Conservation (phyloP, 2,329 filamentous ascomycete species). For the Colletotrichum nymphaeae region DNA sequence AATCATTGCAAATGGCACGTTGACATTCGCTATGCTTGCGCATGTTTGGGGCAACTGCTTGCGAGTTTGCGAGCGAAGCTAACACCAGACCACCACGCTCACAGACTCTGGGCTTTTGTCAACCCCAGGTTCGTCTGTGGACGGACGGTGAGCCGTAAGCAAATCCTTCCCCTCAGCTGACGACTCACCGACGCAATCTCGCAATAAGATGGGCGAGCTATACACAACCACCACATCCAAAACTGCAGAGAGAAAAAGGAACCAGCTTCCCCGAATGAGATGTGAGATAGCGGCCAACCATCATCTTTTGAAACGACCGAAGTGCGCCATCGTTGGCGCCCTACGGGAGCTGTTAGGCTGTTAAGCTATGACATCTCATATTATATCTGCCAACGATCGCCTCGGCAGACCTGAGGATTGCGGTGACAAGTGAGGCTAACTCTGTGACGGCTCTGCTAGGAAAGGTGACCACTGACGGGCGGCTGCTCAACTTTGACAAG, state of each 20-base stretch:
- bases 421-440: neutral
- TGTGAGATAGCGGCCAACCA: neutral
- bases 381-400: neutral
- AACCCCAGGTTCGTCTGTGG: neutral
- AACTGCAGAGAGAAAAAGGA: neutral
- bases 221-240: neutral
- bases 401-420: neutral
- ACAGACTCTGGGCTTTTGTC: neutral
- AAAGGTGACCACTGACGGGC: neutral
- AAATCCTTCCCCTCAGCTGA: neutral
- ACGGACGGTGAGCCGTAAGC: neutral
- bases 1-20: neutral
- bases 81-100: neutral
- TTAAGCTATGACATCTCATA: conserved; percentile 13
- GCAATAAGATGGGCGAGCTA: neutral
- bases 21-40: neutral
- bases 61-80: neutral
- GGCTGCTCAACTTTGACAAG: neutral
- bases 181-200: conserved; percentile 7
- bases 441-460: neutral
- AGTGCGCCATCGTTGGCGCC: neutral
- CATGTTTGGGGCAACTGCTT: neutral
- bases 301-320: conserved; percentile 18
- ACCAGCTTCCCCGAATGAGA: neutral
- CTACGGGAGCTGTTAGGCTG: conserved; percentile 10